Conservation (phyloP, 192 early-diverging fungal genomes). For the Pilobolus umbonatus region DNA sequence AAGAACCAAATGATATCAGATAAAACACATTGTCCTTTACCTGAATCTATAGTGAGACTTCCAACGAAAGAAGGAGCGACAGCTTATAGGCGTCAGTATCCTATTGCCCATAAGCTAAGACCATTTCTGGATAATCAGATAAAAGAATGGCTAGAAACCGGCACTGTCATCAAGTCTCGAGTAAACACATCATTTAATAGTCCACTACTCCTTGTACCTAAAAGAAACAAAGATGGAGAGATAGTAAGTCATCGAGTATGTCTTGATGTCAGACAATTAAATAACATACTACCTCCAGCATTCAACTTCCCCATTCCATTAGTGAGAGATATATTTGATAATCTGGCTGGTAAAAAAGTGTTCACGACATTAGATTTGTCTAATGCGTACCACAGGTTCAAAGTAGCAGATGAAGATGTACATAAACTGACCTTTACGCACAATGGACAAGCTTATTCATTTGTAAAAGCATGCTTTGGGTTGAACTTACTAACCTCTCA, state of each 20-base stretch:
- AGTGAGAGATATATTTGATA: neutral
- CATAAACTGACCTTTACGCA: conserved; percentile 5
- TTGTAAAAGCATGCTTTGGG: neutral
- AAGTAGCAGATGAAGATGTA: neutral
- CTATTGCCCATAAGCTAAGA: neutral
- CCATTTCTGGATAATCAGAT: neutral
- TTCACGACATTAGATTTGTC: neutral
- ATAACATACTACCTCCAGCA: conserved; percentile 1
- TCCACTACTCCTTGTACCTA: neutral
- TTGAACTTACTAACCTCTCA: neutral
- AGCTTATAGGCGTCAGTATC: neutral
- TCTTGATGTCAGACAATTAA: neutral
- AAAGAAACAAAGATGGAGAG: neutral
- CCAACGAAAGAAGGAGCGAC: neutral
- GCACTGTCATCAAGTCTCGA: neutral
- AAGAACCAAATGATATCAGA: neutral
- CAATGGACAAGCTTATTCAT: neutral
- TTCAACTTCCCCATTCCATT: neutral
- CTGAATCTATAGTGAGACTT: neutral
- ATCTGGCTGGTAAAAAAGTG: neutral
- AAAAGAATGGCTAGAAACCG: neutral
- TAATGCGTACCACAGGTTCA: neutral
- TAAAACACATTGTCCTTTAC: neutral
- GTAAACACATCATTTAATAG: neutral
- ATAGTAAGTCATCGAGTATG: neutral